Conservation (phyloP, 345 rosid genomes). For the Linum lewisii region DNA sequence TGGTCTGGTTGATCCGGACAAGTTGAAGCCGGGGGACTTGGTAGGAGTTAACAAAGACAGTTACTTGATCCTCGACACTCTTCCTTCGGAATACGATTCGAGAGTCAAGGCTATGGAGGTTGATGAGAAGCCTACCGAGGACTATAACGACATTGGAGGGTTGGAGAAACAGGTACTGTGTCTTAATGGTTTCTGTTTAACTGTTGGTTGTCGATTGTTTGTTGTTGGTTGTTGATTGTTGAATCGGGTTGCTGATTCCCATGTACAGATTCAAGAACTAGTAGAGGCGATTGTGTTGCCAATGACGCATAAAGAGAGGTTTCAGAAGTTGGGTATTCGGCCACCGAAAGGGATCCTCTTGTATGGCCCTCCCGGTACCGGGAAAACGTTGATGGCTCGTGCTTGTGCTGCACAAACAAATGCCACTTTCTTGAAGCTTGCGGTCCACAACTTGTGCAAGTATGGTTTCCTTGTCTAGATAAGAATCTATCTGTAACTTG, state of each 20-base stretch:
- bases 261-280: constrained; percentile 82
- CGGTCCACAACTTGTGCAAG: constrained; percentile 99
- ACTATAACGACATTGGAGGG: constrained; percentile 96
- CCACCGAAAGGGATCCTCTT: constrained; percentile 98
- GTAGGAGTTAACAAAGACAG: constrained; percentile 99
- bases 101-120: constrained; percentile 99
- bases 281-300: constrained; percentile 99
- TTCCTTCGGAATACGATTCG: constrained; percentile 95
- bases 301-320: constrained; percentile 92
- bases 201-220: no score
- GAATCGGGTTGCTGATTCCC: no score
- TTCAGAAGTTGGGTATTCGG: constrained; percentile 87
- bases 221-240: no score
- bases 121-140: constrained; percentile 98
- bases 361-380: constrained; percentile 99
- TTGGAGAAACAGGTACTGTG: constrained; percentile 82
- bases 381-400: constrained; percentile 97
- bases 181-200: neutral
- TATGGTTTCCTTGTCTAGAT: constrained; percentile 12
- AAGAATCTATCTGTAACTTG: neutral
- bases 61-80: constrained; percentile 84
- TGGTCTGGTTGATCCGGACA: constrained; percentile 97
- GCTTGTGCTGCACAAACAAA: constrained; percentile 99
- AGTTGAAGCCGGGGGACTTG: constrained; percentile 93
- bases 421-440: constrained; percentile 92